Conservation (phyloP, 192 early-diverging fungal species). For the Podila horticola region DNA sequence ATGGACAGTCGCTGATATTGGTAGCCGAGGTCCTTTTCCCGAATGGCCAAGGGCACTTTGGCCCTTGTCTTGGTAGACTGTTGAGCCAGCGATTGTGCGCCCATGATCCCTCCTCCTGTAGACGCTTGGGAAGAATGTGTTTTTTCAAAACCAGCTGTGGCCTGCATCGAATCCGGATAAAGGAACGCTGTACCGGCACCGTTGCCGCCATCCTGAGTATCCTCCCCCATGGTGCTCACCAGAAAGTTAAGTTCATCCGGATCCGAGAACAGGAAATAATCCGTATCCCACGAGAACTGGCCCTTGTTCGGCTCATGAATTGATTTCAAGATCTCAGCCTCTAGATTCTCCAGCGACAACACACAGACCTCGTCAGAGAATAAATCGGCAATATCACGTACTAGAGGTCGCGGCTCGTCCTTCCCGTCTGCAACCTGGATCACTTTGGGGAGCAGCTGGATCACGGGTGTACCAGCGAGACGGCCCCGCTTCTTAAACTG, state of each 20-base stretch:
- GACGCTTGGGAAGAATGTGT: not conserved
- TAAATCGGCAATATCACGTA: constrained; percentile 56
- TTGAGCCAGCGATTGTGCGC: constrained; percentile 10
- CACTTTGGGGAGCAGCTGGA: constrained; percentile 62
- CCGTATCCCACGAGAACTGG: constrained; percentile 63
- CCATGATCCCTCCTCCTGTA: not conserved
- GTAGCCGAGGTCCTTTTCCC: constrained; percentile 69
- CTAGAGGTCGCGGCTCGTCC: constrained; percentile 16
- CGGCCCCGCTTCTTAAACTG: constrained; percentile 61
- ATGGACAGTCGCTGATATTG: constrained; percentile 65
- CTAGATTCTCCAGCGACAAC: constrained; percentile 61
- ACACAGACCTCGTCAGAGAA: constrained; percentile 60
- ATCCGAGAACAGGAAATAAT: constrained; percentile 68
- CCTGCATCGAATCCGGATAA: constrained; percentile 43
- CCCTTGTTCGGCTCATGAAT: constrained; percentile 55
- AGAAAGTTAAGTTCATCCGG: constrained; percentile 69
- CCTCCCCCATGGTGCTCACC: constrained; percentile 31
- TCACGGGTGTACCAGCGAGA: constrained; percentile 60
- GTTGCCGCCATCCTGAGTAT: not conserved
- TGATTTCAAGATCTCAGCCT: constrained; percentile 51
- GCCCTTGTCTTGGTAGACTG: constrained; percentile 38
- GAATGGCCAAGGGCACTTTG: constrained; percentile 58
- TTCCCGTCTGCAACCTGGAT: constrained; percentile 49
- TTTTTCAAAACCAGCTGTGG: constrained; percentile 16
- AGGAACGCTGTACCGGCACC: constrained; percentile 15